A percentile compares a stretch with the other conserved stretches of the same genome.
Evolutionary conservation across 169 alveolate genomes (phyloP).

Genomic region (Plasmodium relictum): DNA sequence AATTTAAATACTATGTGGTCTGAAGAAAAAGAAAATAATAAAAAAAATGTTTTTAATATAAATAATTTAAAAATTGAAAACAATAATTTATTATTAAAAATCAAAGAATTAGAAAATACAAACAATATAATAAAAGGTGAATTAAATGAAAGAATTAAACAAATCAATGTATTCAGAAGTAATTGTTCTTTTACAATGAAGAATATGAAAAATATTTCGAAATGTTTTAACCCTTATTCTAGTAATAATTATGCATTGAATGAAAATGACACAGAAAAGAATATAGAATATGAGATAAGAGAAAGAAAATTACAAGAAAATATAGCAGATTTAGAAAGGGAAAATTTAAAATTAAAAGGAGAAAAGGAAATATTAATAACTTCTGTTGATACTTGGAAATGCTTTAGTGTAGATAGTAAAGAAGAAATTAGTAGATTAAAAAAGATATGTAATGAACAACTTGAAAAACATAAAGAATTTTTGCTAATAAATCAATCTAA

Average conservation of each 20-base stretch:
- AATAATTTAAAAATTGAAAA: slow-evolving; percentile 35
- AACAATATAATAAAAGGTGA: slow-evolving; percentile 15
- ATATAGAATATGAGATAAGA: slow-evolving; percentile 8
- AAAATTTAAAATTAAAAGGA: slow-evolving; percentile 23
- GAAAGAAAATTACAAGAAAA: slow-evolving; percentile 18
- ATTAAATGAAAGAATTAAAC: slow-evolving; percentile 41
- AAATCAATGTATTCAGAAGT: slow-evolving; percentile 18
- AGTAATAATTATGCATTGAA: background rate
- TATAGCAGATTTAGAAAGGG: slow-evolving; percentile 14
- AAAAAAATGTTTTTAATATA: slow-evolving; percentile 11
- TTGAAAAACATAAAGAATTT: slow-evolving; percentile 69
- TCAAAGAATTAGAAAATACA: slow-evolving; percentile 43
- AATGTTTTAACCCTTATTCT: background rate
- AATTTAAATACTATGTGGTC: slow-evolving; percentile 46
- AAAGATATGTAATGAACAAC: slow-evolving; percentile 35
- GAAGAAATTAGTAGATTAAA: slow-evolving; percentile 37
- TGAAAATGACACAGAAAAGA: background rate
- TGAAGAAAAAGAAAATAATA: slow-evolving; percentile 65
- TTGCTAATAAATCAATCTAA: slow-evolving; percentile 14
- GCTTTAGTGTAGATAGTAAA: slow-evolving; percentile 39
- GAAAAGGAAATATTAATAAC: slow-evolving; percentile 42
- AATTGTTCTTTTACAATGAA: background rate
- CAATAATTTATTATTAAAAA: background rate
- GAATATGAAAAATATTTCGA: background rate
- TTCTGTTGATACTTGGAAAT: slow-evolving; percentile 49